phyloP scores from a whole-genome alignment of 805 yeast species.

The Pichia membranifaciens region DNA sequence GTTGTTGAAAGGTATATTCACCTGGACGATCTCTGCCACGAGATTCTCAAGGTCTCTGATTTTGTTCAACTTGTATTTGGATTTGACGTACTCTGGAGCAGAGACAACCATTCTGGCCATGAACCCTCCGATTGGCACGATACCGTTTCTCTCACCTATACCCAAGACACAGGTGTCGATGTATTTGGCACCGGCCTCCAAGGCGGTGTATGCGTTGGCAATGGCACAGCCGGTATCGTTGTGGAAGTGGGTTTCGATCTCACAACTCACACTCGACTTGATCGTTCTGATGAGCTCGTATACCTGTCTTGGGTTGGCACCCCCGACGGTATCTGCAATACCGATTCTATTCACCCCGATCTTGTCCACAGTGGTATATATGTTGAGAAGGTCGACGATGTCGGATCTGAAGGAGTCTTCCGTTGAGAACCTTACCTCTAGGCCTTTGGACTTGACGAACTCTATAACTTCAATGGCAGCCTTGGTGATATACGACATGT shows the following conservation, averaged over 20 bases:
- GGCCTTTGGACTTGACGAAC: conserved; percentile 54
- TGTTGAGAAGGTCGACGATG: conserved; percentile 52
- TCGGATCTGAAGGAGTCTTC: conserved; percentile 59
- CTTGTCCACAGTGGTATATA: conserved; percentile 55
- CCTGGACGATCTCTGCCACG: conserved; percentile 55
- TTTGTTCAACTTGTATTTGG: conserved; percentile 51
- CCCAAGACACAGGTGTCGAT: conserved; percentile 56
- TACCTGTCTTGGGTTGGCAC: conserved; percentile 60
- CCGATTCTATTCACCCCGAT: conserved; percentile 59
- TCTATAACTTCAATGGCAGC: conserved; percentile 54
- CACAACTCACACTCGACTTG: conserved; percentile 52
- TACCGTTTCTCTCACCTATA: conserved; percentile 60
- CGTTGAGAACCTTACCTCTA: conserved; percentile 52
- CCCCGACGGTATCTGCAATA: conserved; percentile 59
- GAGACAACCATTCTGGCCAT: conserved; percentile 63
- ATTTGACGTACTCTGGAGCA: conserved; percentile 51
- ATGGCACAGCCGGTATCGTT: conserved; percentile 61
- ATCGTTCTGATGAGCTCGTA: conserved; percentile 54
- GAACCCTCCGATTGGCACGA: conserved; percentile 55
- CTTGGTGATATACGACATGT: conserved; percentile 53
- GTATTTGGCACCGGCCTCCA: conserved; percentile 57
- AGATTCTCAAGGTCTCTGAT: conserved; percentile 53
- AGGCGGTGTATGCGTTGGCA: conserved; percentile 58
- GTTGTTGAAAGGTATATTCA: conserved; percentile 55
- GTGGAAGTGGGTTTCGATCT: conserved; percentile 58